Percentiles rank a stretch among this genome's conserved stretches.
Conservation (phyloP, 2,329 filamentous ascomycete genomes). For the Trichoderma sp. region DNA sequence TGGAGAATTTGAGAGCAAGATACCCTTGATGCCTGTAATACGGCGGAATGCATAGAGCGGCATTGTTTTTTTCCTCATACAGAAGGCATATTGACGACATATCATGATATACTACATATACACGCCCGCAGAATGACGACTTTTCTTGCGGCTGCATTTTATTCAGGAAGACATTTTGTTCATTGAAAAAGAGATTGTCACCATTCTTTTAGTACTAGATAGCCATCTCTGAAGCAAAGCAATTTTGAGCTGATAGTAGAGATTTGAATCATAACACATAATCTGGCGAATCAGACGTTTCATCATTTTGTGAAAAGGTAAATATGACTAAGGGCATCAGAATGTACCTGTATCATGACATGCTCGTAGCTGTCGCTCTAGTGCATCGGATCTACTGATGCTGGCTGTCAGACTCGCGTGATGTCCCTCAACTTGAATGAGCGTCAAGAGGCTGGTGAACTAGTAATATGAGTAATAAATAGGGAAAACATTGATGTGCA, state of each 20-base stretch:
- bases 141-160: conserved; percentile 7
- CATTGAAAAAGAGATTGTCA: neutral
- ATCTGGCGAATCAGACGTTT: neutral
- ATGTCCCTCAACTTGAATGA: too few relatives aligned
- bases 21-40: conserved; percentile 18
- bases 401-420: too few relatives aligned
- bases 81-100: conserved; percentile 19
- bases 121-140: conserved; percentile 14
- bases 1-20: conserved; percentile 24
- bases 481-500: too few relatives aligned
- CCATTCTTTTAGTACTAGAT: neutral
- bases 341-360: too few relatives aligned
- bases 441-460: too few relatives aligned
- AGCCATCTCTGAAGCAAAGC: neutral
- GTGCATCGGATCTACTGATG: too few relatives aligned
- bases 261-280: neutral
- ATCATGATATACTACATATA: conserved; percentile 18
- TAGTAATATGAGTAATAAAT: neutral
- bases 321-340: too few relatives aligned
- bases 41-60: conserved; percentile 18
- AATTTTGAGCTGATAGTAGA: neutral
- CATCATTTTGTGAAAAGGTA: neutral
- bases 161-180: neutral
- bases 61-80: conserved; percentile 6
- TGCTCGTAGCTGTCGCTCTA: too few relatives aligned